phyloP scores from a whole-genome alignment of 768 basidiomycete species.

The Calocera viscosa region DNA sequence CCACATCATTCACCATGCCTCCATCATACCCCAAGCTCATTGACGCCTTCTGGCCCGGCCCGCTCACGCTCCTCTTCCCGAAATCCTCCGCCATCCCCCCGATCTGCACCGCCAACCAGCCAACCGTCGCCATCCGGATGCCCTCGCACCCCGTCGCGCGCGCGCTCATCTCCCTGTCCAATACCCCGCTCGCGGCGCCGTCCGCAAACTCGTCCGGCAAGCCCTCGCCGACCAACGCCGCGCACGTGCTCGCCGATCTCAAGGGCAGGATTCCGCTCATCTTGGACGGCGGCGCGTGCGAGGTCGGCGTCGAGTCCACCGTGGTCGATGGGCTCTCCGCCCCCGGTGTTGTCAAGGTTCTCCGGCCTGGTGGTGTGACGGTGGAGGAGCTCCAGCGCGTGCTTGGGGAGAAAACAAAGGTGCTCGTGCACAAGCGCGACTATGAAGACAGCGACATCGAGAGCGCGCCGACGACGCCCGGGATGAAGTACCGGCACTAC shows the following conservation, averaged over 20 bases:
- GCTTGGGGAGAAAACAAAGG: slow-evolving; percentile 37
- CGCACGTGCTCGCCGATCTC: slow-evolving; percentile 73
- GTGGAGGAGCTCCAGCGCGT: slow-evolving; percentile 70
- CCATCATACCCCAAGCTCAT: slow-evolving; percentile 61
- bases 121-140: slow-evolving; percentile 82
- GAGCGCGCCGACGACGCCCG: slow-evolving; percentile 80
- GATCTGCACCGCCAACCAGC: slow-evolving; percentile 67
- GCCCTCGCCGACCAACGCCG: slow-evolving; percentile 82
- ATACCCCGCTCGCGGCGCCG: slow-evolving; percentile 79
- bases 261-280: slow-evolving; percentile 61
- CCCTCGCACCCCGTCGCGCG: slow-evolving; percentile 88
- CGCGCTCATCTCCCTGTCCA: slow-evolving; percentile 64
- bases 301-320: slow-evolving; percentile 88
- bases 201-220: slow-evolving; percentile 91
- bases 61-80: slow-evolving; percentile 85
- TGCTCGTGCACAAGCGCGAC: slow-evolving; percentile 71
- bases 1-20: slow-evolving; percentile 48
- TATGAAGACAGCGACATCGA: slow-evolving; percentile 59
- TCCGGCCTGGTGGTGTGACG: slow-evolving; percentile 85
- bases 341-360: slow-evolving; percentile 63
- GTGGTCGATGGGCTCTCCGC: slow-evolving; percentile 71
- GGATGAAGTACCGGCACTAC: slow-evolving; percentile 99
- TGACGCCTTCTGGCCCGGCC: slow-evolving; percentile 84
- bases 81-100: slow-evolving; percentile 47
- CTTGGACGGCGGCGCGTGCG: slow-evolving; percentile 83